Base-by-base conservation (phyloP, 305 asterid species). In the Ajuga reptans region DNA sequence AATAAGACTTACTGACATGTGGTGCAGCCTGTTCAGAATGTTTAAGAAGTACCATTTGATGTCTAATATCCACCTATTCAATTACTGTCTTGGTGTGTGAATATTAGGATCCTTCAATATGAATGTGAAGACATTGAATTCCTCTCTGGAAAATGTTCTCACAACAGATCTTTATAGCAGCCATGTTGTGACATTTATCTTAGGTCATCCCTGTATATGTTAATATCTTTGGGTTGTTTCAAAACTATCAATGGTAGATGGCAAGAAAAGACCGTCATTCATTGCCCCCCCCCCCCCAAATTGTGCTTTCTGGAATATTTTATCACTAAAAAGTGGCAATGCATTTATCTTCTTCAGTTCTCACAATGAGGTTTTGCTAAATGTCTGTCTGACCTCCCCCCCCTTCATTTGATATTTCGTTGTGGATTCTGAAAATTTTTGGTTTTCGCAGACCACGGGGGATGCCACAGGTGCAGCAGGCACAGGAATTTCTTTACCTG, bases 401-500 rank as follows among this genome's bases (percentile, higher is more conserved):
- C 43, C 59, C 50, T 62, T 16, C 64, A 56, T 1, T 27, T 31
- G 74, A 57, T 57, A 27, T 64, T 70, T 71, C 45, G 37, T 70
- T 61, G 69, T 50, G 67, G 52, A 41, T 53, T 84, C 61, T 51
- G n/a, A n/a, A 65, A 66, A 41, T 34, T 53, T 84, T 49, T 72
- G 77, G 66, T 81, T 68, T 72, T 24, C 62, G 9, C 52, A 93
- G 99, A 68, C 75, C 73, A 71, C 84, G 1, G 96, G 89, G 74
- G 96, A 89, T 69, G 54, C 71, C 68, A 75, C 85, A 17, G 86
- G 84, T 68, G 46, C 78, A 29, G 77, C 84, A 47, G 83, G 83
- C 82, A 64, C 78, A 31, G 96, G 91, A 72, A 81, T 74, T 72
- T 69, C 88, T 34, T 58, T 86, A 54, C 96, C 94, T 52, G 99